Percentiles rank a stretch among this genome's conserved stretches.
Evolutionary conservation across 2,329 filamentous ascomycete genomes (phyloP).

Genomic region (Penicillium sp.): DNA sequence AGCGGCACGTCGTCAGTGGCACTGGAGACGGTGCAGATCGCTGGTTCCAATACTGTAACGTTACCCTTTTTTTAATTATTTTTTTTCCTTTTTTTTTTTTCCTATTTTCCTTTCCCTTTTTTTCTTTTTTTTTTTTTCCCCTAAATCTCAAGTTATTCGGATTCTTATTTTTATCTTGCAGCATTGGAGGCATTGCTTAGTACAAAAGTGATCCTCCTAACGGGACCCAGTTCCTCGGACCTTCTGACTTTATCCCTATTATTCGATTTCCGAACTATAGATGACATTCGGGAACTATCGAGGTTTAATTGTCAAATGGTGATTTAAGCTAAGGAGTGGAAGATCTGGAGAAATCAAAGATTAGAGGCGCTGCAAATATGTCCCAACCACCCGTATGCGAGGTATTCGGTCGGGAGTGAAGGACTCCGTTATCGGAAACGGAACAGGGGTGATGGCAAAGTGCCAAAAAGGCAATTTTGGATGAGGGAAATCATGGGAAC

Average conservation of each 20-base stretch:
- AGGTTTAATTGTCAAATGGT: conserved; percentile 3
- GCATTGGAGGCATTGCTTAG: conserved; percentile 13
- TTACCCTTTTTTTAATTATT: background rate
- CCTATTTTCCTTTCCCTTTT: conserved; percentile 4
- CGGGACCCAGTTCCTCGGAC: conserved; percentile 37
- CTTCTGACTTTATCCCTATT: conserved; percentile 16
- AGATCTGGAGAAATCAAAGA: conserved; percentile 22
- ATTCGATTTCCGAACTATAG: conserved; percentile 8
- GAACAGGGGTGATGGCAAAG: background rate
- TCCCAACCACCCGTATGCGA: background rate
- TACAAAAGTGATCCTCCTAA: conserved; percentile 18
- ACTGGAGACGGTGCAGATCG: conserved; percentile 45
- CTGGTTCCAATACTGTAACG: conserved; percentile 22
- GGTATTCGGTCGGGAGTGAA: background rate
- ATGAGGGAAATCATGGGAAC: conserved; percentile 24
- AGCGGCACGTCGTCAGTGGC: conserved; percentile 29
- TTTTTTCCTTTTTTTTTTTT: conserved; percentile 5
- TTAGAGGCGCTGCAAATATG: conserved; percentile 14
- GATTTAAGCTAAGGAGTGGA: conserved; percentile 23
- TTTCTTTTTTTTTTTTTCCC: background rate
- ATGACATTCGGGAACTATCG: conserved; percentile 4
- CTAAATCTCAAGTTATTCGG: background rate
- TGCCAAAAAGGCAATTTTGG: conserved; percentile 2
- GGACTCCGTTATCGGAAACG: conserved; percentile 14
- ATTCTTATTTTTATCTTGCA: conserved; percentile 8